Evolutionary conservation across 2,329 filamentous ascomycete species (phyloP).

Genomic region (Cytospora leucostoma): DNA sequence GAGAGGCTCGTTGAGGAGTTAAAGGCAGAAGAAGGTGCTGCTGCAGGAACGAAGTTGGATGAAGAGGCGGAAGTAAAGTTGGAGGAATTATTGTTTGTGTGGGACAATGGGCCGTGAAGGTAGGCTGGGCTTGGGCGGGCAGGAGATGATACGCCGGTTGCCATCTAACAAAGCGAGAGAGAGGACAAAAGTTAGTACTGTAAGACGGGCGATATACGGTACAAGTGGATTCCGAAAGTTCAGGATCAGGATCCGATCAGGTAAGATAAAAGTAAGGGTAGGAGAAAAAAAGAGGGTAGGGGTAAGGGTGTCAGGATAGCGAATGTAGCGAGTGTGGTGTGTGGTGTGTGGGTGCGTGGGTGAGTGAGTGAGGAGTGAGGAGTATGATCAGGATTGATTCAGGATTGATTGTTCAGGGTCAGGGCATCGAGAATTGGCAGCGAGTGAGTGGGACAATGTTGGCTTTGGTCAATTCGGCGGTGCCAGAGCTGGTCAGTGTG

Average conservation of each 20-base stretch:
- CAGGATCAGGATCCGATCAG: slow-evolving; percentile 1
- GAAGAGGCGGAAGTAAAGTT: slow-evolving; percentile 19
- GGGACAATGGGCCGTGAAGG: slow-evolving; percentile 27
- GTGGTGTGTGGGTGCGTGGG: not conserved
- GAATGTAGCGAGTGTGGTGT: slow-evolving; percentile 11
- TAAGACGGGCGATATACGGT: not conserved
- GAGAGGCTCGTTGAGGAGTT: slow-evolving; percentile 20
- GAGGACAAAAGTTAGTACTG: slow-evolving; percentile 22
- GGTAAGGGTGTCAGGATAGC: slow-evolving; percentile 3
- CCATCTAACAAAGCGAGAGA: slow-evolving; percentile 28
- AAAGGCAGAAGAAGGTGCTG: slow-evolving; percentile 28
- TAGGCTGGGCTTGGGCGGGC: slow-evolving; percentile 26
- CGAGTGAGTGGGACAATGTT: slow-evolving; percentile 16
- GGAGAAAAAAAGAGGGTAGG: not conserved
- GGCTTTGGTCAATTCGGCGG: slow-evolving; percentile 13
- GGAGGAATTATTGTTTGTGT: slow-evolving; percentile 26
- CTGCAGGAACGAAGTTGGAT: slow-evolving; percentile 6
- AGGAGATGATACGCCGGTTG: slow-evolving; percentile 29
- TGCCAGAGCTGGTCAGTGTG: slow-evolving; percentile 19
- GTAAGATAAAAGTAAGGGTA: slow-evolving; percentile 3
- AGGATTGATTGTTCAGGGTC: slow-evolving; percentile 12
- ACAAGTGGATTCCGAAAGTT: not conserved
- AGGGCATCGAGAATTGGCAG: slow-evolving; percentile 17
- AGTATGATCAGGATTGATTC: not conserved
- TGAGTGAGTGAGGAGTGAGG: slow-evolving; percentile 26